Evolutionary conservation across 371 early-diverging fungal genomes (phyloP).

Genomic region (Actinomortierella wolfii): DNA sequence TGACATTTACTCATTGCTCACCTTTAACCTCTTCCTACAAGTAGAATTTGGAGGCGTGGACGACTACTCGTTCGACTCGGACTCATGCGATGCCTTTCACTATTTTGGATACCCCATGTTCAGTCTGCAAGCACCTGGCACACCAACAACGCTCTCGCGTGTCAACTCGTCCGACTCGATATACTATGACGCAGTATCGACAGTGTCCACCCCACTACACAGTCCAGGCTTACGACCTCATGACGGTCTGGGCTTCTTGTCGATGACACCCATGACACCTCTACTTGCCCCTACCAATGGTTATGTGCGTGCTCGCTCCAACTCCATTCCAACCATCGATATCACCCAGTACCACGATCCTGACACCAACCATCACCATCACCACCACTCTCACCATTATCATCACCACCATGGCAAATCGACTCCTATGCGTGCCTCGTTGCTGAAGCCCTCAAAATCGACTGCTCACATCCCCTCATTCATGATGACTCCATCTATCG

Average conservation of each 20-base stretch:
- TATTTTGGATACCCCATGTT: slow-evolving; percentile 38
- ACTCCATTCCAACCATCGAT: slow-evolving; percentile 37
- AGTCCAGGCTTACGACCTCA: slow-evolving; percentile 40
- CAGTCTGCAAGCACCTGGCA: slow-evolving; percentile 25
- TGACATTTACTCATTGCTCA: background rate
- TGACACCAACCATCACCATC: background rate
- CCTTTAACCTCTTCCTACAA: background rate
- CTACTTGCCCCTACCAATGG: slow-evolving; percentile 10
- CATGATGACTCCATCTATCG: slow-evolving; percentile 40
- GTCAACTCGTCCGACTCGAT: slow-evolving; percentile 46
- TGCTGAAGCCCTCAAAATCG: slow-evolving; percentile 35
- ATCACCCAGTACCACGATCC: slow-evolving; percentile 7
- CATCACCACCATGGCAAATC: slow-evolving; percentile 9
- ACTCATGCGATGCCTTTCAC: slow-evolving; percentile 37
- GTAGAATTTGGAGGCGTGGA: slow-evolving; percentile 40
- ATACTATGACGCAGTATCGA: slow-evolving; percentile 35
- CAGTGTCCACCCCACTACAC: slow-evolving; percentile 26
- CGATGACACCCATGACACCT: slow-evolving; percentile 45
- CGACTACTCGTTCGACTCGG: slow-evolving; percentile 23
- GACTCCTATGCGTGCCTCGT: slow-evolving; percentile 18
- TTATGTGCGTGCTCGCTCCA: slow-evolving; percentile 23
- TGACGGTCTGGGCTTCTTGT: slow-evolving; percentile 36
- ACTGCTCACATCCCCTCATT: slow-evolving; percentile 33
- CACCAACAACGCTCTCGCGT: slow-evolving; percentile 33
- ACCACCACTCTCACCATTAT: background rate